Base-by-base conservation (phyloP, 345 rosid genomes). In the Euphorbia lathyris region DNA sequence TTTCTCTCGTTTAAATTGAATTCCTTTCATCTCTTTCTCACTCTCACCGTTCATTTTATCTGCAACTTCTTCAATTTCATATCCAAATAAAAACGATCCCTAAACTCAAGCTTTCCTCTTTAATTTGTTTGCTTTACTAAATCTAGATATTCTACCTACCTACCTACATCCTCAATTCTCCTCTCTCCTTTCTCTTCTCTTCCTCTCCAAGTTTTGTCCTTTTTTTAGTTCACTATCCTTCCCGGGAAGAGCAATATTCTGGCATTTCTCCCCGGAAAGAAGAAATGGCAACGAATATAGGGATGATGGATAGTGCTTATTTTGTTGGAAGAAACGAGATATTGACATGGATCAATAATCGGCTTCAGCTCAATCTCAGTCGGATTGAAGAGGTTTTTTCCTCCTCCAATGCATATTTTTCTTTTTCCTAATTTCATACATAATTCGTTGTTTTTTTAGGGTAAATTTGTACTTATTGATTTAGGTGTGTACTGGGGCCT, bases 291-390 rank as follows among this genome's bases (percentile, higher is more conserved):
- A 76, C 90, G 25, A 90, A 85, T 76, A 92, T 95, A 47, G 99
- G 99, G 40, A 95, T 90, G 90, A 95, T 95, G 97, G 97, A 92
- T 69, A 83, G 97, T 79, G 99, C 97, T 4, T 95, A 95, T 81
- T 95, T 95, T 61, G 99, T 95, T 51, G 99, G 99, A 36, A 84
- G 99, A 75, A 92, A 87, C 75, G 99, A 95, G 88, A 79, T 95
- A 61, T 78, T 95, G 67, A 81, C 92, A 10, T 92, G 99, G 99
- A 90, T 95, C 80, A 95, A 92, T 78, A 86, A 83, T 71, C 75
- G 92, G 55, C 97, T 95, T 71, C 97, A 86, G 80, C 96, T 92
- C 75, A 90, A 83, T 69, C 97, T 94, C 77, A 73, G 96, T 69
- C 92, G 97, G 38, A 76, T 94, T 76, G 99, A 94, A 86, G 97